Conservation (phyloP, 805 yeast species). For the Candida tallmaniae region DNA sequence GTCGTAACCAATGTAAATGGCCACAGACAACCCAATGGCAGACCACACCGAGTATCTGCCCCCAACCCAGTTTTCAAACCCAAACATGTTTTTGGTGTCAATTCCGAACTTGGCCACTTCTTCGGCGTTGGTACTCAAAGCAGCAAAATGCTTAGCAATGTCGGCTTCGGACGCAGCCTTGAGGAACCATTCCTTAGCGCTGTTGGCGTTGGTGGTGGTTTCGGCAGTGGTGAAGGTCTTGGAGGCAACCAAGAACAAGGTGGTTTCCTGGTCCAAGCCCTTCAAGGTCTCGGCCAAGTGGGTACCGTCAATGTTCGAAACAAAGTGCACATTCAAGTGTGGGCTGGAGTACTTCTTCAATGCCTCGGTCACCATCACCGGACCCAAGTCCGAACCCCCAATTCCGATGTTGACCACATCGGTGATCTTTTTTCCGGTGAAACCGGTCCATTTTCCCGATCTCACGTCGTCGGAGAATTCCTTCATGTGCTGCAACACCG, state of each 20-base stretch:
- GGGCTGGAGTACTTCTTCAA: conserved; percentile 82
- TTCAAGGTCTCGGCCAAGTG: conserved; percentile 90
- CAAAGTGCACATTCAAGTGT: conserved; percentile 80
- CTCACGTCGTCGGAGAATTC: conserved; percentile 88
- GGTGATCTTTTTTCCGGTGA: conserved; percentile 89
- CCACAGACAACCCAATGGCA: conserved; percentile 94
- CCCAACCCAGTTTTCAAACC: conserved; percentile 98
- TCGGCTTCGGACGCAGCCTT: conserved; percentile 56
- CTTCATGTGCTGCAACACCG: conserved; percentile 92
- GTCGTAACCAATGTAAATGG: conserved; percentile 91
- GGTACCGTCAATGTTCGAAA: conserved; percentile 98
- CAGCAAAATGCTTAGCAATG: conserved; percentile 97
- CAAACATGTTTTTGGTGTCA: conserved; percentile 97
- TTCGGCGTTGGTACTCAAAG: conserved; percentile 86
- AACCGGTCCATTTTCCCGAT: conserved; percentile 95
- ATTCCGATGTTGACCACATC: conserved; percentile 97
- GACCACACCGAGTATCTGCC: conserved; percentile 99
- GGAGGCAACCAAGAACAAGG: conserved; percentile 87
- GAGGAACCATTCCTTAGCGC: conserved; percentile 95
- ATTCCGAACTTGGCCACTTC: conserved; percentile 96
- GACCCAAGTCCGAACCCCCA: conserved; percentile 98
- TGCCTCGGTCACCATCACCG: conserved; percentile 99
- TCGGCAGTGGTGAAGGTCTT: conserved; percentile 99
- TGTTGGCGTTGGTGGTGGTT: conserved; percentile 92
- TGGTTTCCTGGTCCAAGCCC: conserved; percentile 78